Conservation (phyloP, 2,329 filamentous ascomycete genomes). For the Emergomyces orientalis region DNA sequence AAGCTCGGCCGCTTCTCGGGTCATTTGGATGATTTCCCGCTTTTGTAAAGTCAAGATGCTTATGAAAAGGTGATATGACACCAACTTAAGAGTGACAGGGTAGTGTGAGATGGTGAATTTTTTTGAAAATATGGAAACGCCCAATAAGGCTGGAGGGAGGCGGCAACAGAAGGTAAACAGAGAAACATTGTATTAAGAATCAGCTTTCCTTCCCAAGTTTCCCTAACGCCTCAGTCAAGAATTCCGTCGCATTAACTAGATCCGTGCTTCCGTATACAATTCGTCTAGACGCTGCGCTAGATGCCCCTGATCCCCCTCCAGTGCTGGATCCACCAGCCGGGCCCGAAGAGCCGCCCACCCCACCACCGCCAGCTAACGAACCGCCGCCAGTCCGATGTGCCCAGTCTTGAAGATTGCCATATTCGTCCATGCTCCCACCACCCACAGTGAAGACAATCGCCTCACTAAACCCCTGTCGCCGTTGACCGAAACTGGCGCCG, state of each 20-base stretch:
- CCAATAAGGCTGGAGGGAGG: background rate
- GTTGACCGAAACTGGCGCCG: slow-evolving; percentile 78
- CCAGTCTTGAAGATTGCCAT: slow-evolving; percentile 96
- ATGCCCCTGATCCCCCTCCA: slow-evolving; percentile 22
- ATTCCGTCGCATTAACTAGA: slow-evolving; percentile 53
- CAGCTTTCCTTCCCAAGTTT: slow-evolving; percentile 48
- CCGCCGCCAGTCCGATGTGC: slow-evolving; percentile 59
- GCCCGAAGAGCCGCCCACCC: slow-evolving; percentile 36
- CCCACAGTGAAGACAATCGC: slow-evolving; percentile 92
- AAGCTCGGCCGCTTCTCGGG: background rate
- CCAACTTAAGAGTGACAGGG: background rate
- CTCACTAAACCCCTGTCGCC: slow-evolving; percentile 79
- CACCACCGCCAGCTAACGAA: slow-evolving; percentile 33
- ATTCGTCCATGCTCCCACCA: slow-evolving; percentile 97
- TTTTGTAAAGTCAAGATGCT: background rate
- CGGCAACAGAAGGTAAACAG: background rate
- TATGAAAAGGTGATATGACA: background rate
- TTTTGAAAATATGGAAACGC: background rate
- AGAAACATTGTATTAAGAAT: background rate
- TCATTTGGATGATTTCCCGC: background rate
- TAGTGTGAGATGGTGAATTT: background rate
- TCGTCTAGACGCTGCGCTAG: slow-evolving; percentile 56
- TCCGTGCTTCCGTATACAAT: slow-evolving; percentile 94
- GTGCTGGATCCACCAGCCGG: slow-evolving; percentile 29
- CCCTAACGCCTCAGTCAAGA: slow-evolving; percentile 48